phyloP scores from a whole-genome alignment of 2,329 filamentous ascomycete genomes.

The Thermoascus crustaceus region DNA sequence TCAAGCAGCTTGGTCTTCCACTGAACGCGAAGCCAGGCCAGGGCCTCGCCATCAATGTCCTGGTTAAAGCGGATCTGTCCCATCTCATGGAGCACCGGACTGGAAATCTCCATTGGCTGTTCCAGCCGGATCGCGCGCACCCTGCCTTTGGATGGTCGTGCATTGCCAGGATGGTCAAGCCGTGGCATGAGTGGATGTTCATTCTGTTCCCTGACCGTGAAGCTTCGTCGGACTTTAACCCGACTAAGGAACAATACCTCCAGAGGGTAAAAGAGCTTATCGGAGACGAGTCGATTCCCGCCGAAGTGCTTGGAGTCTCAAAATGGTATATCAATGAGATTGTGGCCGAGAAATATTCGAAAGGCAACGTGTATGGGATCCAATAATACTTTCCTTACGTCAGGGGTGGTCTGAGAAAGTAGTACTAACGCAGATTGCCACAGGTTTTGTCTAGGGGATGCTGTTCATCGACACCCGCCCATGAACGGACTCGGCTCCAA shows the following conservation, averaged over 20 bases:
- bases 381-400: slow-evolving; percentile 2
- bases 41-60: slow-evolving; percentile 34
- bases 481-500: slow-evolving; percentile 51
- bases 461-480: slow-evolving; percentile 52
- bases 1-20: slow-evolving; percentile 41
- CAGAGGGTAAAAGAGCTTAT: slow-evolving; percentile 43
- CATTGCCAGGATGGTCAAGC: slow-evolving; percentile 53
- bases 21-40: slow-evolving; percentile 39
- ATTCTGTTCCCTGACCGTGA: slow-evolving; percentile 41
- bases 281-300: slow-evolving; percentile 45
- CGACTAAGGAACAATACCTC: slow-evolving; percentile 41
- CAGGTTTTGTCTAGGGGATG: slow-evolving; percentile 50
- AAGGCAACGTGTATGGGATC: slow-evolving; percentile 37
- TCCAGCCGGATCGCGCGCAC: slow-evolving; percentile 47
- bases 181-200: slow-evolving; percentile 57
- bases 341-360: slow-evolving; percentile 49
- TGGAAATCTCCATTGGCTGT: slow-evolving; percentile 46
- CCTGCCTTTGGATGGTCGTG: slow-evolving; percentile 45
- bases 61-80: slow-evolving; percentile 29
- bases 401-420: neutral
- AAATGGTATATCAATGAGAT: slow-evolving; percentile 57
- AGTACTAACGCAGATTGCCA: slow-evolving; percentile 7
- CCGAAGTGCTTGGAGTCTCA: slow-evolving; percentile 46
- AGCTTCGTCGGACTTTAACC: slow-evolving; percentile 27
- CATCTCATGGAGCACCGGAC: slow-evolving; percentile 27